These are phyloP conservation scores for Phaffomyces antillensis DNA, from an alignment of 805 yeast genomes.

Conservation along the genomic window DNA sequence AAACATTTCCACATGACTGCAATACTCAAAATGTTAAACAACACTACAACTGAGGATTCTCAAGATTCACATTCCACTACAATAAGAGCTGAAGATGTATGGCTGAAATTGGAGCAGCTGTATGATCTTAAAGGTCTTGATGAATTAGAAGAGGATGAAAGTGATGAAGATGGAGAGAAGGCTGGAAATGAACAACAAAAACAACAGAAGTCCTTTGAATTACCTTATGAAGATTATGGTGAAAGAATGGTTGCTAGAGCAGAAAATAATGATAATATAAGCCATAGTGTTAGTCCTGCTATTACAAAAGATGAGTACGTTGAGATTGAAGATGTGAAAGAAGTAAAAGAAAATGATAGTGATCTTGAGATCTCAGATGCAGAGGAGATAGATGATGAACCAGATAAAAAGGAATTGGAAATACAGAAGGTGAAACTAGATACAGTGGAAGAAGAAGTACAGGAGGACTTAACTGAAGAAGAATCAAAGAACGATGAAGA, in stretches of 20 bases:
- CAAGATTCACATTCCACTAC: neutral
- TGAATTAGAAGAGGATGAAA: slow-evolving; percentile 36
- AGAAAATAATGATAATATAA: neutral
- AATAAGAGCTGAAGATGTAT: slow-evolving; percentile 28
- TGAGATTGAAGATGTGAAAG: too few species aligned
- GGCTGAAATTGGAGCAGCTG: slow-evolving; percentile 45
- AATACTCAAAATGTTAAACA: slow-evolving; percentile 8
- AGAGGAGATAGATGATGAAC: too few species aligned
- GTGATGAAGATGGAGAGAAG: slow-evolving; percentile 1
- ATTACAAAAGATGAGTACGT: too few species aligned
- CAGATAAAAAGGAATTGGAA: too few species aligned
- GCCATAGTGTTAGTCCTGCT: too few species aligned
- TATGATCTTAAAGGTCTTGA: slow-evolving; percentile 58
- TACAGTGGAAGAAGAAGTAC: too few species aligned
- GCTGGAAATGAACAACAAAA: too few species aligned
- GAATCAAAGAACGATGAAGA: too few species aligned
- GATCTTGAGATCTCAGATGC: too few species aligned
- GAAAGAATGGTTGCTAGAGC: slow-evolving; percentile 1
- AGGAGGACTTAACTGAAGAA: too few species aligned
- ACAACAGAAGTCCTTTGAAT: neutral
- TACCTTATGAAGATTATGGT: slow-evolving; percentile 10
- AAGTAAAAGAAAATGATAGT: too few species aligned
- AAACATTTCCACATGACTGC: slow-evolving; percentile 33
- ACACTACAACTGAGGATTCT: slow-evolving; percentile 6
- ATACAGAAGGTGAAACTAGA: too few species aligned